Base-by-base conservation (phyloP, 352 stramenopile species). In the Phytophthora capsici region DNA sequence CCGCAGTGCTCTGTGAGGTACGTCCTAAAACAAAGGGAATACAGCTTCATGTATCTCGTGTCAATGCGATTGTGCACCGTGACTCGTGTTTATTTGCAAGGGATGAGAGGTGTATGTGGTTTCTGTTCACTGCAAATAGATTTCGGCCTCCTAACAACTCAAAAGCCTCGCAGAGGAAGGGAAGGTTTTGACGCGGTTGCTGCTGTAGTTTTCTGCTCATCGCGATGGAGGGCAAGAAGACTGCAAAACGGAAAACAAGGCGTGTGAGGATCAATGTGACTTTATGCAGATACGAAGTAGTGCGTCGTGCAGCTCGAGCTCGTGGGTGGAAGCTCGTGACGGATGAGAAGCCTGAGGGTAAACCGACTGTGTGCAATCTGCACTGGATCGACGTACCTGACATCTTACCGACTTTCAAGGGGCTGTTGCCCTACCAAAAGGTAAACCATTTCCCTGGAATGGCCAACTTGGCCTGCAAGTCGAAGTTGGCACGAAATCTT, bases 371-470 rank as follows among this genome's bases (percentile, higher is more conserved):
- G 13, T 97, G 92, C 68, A 97, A 98, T 67, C 56, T 98, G 2
- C 94, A 98, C 69, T 99, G 96, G 96, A 94, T 98, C 57, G 96
- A 99, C 70, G 82, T 97, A 4, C 87, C 92, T 1, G 91, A 95
- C 55, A 97, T 98, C 58, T 69, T 93, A 19, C 83, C 88, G 40
- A 94, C 89, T 44, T 98, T 98, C 68, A 86, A 90, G 36, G 73
- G 80, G 16, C 69, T 98, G 23, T 71, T 95, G 71, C 90, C 90
- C 38, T 99, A 95, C 76, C 94, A 98, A 53, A 92, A 93, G 26
- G 91, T 98, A 51, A 99, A 98, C 69, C 96, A 99, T 63, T 98
- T 99, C 56, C 94, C 94, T 25, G 96, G 95, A 14, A 99, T 99
- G 95, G 95, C 83, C 16, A 91, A 96, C 55, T 70, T 99, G 13